Evolutionary conservation across 345 rosid genomes (phyloP), one percentile per base, ranked within the genome.

Genomic region (Populus deltoides): DNA sequence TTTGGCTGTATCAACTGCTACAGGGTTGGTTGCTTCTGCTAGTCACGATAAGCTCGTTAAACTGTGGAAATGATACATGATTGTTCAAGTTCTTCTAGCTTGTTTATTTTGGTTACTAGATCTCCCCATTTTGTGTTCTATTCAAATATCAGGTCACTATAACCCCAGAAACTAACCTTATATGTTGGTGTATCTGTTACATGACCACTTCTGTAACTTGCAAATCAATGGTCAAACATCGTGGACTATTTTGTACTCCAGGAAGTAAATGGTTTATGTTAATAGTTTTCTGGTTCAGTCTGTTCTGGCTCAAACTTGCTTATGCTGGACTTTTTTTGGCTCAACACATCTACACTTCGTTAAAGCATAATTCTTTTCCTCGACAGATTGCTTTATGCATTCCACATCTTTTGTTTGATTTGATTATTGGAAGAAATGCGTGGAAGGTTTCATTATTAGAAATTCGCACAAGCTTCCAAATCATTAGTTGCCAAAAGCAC

Each of bases 41-140:
- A 92, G 99, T 84, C 98, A 96, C 9, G 98, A 96, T 83, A 91
- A 90, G 88, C 78, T 75, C 67, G 92, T 96, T 78, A 96, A 96
- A 89, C 86, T 96, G 53, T 96, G 99, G 99, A 96, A 91, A 82
- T 92, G 83, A 87, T 41, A 10, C 9, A 16, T n/a, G 43, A 27
- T 35, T 36, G 43, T 61, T 25, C 31, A 59, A 81, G 81, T 67
- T 79, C 33, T 75, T 71, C 65, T 47, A 66, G 73, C 61, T 66
- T 70, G 71, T 72, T 31, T 55, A 7, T 57, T 77, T 45, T 17
- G 63, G 71, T 72, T 67, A 71, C 67, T 77, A 8, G 43, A 62
- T 71, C 38, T 67, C 29, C 76, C 70, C 36, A 15, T 70, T 73
- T 70, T 71, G 74, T 68, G 75, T 31, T 61, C 45, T 77, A 25